Conservation (phyloP, 2,329 filamentous ascomycete genomes). For the Cercospora zeina region DNA sequence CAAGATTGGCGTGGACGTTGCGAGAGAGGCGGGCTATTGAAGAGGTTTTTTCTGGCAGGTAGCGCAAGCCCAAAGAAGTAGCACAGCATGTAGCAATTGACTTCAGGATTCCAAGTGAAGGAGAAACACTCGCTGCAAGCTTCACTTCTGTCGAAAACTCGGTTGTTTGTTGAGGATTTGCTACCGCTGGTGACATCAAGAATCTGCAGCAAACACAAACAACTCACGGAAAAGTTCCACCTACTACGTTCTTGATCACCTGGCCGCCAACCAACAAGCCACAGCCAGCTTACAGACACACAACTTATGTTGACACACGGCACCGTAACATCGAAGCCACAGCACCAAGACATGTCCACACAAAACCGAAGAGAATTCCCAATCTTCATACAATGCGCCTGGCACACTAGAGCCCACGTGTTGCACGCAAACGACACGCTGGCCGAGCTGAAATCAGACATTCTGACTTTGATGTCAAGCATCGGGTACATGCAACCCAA, state of each 20-base stretch:
- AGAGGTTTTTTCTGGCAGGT: background rate
- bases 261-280: background rate
- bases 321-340: background rate
- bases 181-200: background rate
- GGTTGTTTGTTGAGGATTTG: background rate
- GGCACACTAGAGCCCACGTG: background rate
- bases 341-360: background rate
- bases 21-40: conserved; percentile 6
- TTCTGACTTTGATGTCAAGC: background rate
- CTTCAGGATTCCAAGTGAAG: background rate
- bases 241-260: background rate
- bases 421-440: background rate
- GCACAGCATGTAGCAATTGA: background rate
- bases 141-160: background rate
- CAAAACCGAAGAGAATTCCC: background rate
- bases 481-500: background rate
- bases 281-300: no score
- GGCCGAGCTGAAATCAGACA: background rate
- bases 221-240: background rate
- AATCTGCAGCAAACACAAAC: background rate
- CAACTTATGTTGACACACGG: background rate
- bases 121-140: background rate
- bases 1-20: conserved; percentile 35
- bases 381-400: background rate
- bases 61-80: background rate